These are phyloP conservation scores for Asterochloris sp. DNA, from an alignment of 139 green algal genomes.

Conservation along the genomic window DNA sequence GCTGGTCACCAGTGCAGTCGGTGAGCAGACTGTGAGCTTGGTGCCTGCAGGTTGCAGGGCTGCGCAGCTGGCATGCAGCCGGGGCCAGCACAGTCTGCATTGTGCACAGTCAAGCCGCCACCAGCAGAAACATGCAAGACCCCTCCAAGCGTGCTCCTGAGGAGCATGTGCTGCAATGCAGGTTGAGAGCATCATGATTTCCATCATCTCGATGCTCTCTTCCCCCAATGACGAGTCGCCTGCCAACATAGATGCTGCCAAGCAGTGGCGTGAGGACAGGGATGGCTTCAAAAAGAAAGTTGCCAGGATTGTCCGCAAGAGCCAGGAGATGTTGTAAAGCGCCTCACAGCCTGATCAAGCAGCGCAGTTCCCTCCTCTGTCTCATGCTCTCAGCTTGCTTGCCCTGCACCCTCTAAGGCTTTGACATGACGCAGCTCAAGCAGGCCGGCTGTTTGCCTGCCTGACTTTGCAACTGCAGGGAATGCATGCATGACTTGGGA, in stretches of 20 bases:
- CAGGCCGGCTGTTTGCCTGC: too few relatives aligned
- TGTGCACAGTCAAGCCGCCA: too few relatives aligned
- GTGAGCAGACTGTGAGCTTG: slow-evolving; percentile 42
- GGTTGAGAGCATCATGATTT: slow-evolving; percentile 98
- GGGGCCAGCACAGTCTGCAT: too few relatives aligned
- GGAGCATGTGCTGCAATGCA: slow-evolving; percentile 24
- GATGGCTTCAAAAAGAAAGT: slow-evolving; percentile 92
- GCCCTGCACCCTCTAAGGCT: too few relatives aligned
- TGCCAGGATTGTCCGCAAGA: slow-evolving; percentile 81
- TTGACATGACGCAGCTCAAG: too few relatives aligned
- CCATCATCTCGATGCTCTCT: slow-evolving; percentile 99
- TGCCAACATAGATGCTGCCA: slow-evolving; percentile 98
- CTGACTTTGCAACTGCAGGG: too few relatives aligned
- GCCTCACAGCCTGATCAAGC: too few relatives aligned
- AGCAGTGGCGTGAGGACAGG: slow-evolving; percentile 85
- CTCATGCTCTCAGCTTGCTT: too few relatives aligned
- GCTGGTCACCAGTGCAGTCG: slow-evolving; percentile 97
- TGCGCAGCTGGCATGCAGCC: neutral
- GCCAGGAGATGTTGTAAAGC: slow-evolving; percentile 85
- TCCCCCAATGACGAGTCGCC: slow-evolving; percentile 98
- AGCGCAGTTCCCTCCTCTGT: too few relatives aligned
- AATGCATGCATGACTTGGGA: too few relatives aligned
- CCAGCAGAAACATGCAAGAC: neutral
- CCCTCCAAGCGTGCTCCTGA: neutral
- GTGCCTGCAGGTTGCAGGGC: neutral